These are phyloP conservation scores for Neoboletus brunneissimus DNA, from an alignment of 768 basidiomycete genomes.

Conservation along the genomic window DNA sequence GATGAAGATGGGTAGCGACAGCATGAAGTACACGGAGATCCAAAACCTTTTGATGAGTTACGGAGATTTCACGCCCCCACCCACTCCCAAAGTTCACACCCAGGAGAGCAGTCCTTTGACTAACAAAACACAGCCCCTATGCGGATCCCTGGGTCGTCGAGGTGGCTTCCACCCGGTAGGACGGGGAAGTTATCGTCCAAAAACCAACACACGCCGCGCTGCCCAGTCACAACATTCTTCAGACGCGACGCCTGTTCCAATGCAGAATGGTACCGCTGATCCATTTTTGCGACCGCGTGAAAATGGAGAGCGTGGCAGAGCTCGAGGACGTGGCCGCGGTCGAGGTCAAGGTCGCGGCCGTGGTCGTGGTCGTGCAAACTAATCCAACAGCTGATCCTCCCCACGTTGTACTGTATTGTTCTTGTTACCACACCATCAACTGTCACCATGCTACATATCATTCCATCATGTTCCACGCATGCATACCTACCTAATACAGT, in stretches of 20 bases:
- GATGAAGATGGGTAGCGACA: conserved; percentile 25
- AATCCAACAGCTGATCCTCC: conserved; percentile 9
- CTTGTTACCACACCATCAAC: conserved; percentile 19
- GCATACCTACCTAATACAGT: conserved; percentile 22
- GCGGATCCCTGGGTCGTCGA: conserved; percentile 6
- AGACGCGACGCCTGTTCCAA: conserved; percentile 4
- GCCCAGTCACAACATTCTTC: neutral
- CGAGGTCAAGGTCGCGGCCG: conserved; percentile 39
- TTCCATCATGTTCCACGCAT: conserved; percentile 21
- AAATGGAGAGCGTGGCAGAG: conserved; percentile 36
- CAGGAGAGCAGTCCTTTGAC: conserved; percentile 11
- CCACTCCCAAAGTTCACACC: conserved; percentile 26
- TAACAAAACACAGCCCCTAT: conserved; percentile 12
- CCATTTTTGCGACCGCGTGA: conserved; percentile 8
- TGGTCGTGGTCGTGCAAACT: conserved; percentile 36
- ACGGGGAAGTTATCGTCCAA: conserved; percentile 13
- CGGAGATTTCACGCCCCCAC: conserved; percentile 50
- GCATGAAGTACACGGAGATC: conserved; percentile 47
- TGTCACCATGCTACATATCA: conserved; percentile 19
- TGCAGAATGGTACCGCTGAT: conserved; percentile 11
- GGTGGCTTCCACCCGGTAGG: conserved; percentile 6
- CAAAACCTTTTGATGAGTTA: conserved; percentile 49
- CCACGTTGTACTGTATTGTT: conserved; percentile 20
- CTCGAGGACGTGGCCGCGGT: conserved; percentile 40
- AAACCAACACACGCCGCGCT: neutral